These are phyloP conservation scores for Ceraceosorus guamensis DNA, from an alignment of 1,284 basidiomycete species.

Conservation along the genomic window DNA sequence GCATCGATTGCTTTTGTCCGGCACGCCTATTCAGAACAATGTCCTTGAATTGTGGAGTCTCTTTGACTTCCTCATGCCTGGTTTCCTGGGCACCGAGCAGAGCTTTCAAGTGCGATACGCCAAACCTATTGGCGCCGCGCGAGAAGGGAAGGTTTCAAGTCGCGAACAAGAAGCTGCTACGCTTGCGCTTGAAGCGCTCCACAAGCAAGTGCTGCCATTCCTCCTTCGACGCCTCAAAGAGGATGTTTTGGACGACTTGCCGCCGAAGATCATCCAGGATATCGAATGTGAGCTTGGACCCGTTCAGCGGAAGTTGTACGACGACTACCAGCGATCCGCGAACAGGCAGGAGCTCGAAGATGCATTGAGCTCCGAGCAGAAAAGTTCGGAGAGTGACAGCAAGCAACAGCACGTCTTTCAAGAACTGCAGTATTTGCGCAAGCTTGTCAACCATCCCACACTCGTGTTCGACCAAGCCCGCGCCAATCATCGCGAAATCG, in stretches of 20 bases:
- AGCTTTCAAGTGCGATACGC: slow-evolving; percentile 93
- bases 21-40: slow-evolving; percentile 98
- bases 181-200: slow-evolving; percentile 85
- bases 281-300: slow-evolving; percentile 92
- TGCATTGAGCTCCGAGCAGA: slow-evolving; percentile 52
- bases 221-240: slow-evolving; percentile 91
- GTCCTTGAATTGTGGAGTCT: slow-evolving; percentile 96
- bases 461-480: slow-evolving; percentile 35
- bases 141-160: slow-evolving; percentile 77
- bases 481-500: slow-evolving; percentile 56
- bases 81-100: slow-evolving; percentile 89
- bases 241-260: slow-evolving; percentile 89
- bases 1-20: slow-evolving; percentile 87
- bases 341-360: slow-evolving; percentile 51
- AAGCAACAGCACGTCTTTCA: slow-evolving; percentile 57
- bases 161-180: slow-evolving; percentile 78
- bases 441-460: slow-evolving; percentile 92
- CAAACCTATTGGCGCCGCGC: slow-evolving; percentile 88
- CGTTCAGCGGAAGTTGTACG: slow-evolving; percentile 61
- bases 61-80: slow-evolving; percentile 99
- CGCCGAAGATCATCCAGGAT: slow-evolving; percentile 99
- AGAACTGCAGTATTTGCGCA: slow-evolving; percentile 85
- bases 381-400: slow-evolving; percentile 47
- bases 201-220: slow-evolving; percentile 99
- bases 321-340: slow-evolving; percentile 65